Evolutionary conservation across 2,329 filamentous ascomycete genomes (phyloP).

Genomic region (Fusarium incarnatum): DNA sequence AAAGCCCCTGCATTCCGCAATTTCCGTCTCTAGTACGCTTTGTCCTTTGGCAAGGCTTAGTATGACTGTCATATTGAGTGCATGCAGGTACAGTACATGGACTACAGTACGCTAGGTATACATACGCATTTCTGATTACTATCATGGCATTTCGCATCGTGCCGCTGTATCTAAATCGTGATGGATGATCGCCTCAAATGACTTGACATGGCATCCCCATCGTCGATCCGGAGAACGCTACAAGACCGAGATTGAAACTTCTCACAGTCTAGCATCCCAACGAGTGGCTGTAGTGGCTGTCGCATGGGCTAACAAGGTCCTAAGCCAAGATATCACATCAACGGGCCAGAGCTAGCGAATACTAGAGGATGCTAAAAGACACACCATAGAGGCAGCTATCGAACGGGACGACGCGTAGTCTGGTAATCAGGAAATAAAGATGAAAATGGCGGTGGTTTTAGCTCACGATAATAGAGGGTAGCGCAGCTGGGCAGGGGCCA

Average conservation of each 20-base stretch:
- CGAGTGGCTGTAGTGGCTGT: not conserved
- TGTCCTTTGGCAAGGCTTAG: constrained; percentile 26
- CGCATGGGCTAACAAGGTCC: constrained; percentile 6
- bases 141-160: not conserved
- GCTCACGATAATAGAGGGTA: constrained; percentile 16
- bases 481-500: constrained; percentile 36
- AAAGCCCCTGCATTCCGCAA: constrained; percentile 32
- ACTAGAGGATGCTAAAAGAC: constrained; percentile 11
- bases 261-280: constrained; percentile 14
- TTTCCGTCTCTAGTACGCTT: constrained; percentile 18
- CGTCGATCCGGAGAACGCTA: constrained; percentile 26
- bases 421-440: constrained; percentile 15
- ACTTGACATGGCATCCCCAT: constrained; percentile 11
- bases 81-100: not conserved
- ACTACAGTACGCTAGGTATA: not conserved
- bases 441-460: constrained; percentile 17
- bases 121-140: constrained; percentile 10
- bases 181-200: constrained; percentile 7
- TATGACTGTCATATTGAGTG: not conserved
- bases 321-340: constrained; percentile 12
- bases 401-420: constrained; percentile 36
- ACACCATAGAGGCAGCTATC: constrained; percentile 23
- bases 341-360: constrained; percentile 7
- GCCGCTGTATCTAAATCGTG: constrained; percentile 11
- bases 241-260: constrained; percentile 8